phyloP scores from a whole-genome alignment of 1,139 yeast genomes.

The Suhomyces panamericanus region DNA sequence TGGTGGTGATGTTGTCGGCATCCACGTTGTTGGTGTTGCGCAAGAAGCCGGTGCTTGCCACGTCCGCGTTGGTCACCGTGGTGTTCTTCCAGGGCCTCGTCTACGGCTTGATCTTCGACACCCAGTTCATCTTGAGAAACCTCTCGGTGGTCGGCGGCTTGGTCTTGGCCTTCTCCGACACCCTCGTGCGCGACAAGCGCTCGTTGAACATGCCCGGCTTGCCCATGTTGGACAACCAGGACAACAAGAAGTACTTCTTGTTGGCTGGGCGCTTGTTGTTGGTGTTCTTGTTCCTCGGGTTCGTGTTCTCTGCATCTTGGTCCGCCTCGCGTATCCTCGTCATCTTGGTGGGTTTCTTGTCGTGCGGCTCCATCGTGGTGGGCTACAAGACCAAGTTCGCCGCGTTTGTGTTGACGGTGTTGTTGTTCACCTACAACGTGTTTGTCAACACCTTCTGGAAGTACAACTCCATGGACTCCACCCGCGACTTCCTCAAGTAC shows the following conservation, averaged over 20 bases:
- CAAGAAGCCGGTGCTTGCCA: conserved; percentile 69
- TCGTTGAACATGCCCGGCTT: conserved; percentile 80
- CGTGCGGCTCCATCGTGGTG: conserved; percentile 79
- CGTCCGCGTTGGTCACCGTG: conserved; percentile 67
- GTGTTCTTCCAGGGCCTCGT: conserved; percentile 84
- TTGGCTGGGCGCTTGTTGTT: conserved; percentile 88
- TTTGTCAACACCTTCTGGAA: conserved; percentile 90
- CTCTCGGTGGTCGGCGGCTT: conserved; percentile 92
- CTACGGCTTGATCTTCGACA: conserved; percentile 84
- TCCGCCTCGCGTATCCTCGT: conserved; percentile 64
- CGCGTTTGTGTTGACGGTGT: conserved; percentile 73
- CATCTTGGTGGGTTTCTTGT: conserved; percentile 66
- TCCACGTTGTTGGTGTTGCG: conserved; percentile 73
- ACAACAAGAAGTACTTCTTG: conserved; percentile 79
- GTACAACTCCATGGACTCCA: conserved; percentile 64
- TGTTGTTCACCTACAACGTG: conserved; percentile 75
- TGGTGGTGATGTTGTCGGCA: conserved; percentile 69
- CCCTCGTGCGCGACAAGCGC: conserved; percentile 79
- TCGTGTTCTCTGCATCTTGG: conserved; percentile 78
- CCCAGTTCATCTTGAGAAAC: conserved; percentile 80
- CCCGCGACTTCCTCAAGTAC: conserved; percentile 87
- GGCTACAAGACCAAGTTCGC: conserved; percentile 94
- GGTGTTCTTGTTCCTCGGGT: conserved; percentile 82
- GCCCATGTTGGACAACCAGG: conserved; percentile 82
- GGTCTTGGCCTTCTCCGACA: conserved; percentile 83